Evolutionary conservation across 139 green algal species (phyloP), one percentile per base, ranked within the genome.

Genomic region (Micractinium conductrix): DNA sequence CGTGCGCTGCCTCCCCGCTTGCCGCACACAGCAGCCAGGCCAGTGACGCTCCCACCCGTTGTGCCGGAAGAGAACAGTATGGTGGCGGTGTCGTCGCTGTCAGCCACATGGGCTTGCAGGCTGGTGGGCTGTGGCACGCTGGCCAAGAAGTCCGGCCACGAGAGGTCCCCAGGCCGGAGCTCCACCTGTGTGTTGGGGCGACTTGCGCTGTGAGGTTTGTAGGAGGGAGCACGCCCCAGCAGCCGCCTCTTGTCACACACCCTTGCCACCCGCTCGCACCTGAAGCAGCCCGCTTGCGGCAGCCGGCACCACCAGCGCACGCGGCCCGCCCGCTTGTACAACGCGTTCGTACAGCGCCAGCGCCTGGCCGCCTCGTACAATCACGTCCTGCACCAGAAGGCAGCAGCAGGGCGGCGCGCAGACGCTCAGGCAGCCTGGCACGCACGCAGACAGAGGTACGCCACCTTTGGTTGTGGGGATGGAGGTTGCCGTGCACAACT

Each of bases 1-100:
- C n/a, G n/a, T n/a, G n/a, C n/a, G n/a, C n/a, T n/a, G n/a, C n/a
- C n/a, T n/a, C n/a, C n/a, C n/a, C n/a, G n/a, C n/a, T n/a, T n/a
- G n/a, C n/a, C n/a, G n/a, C n/a, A n/a, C n/a, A n/a, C n/a, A n/a
- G n/a, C n/a, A n/a, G n/a, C n/a, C n/a, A n/a, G n/a, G 37, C 1
- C 70, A 43, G 0, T 4, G 53, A 28, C 26, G 53, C 63, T 67
- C 48, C 16, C 70, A 62, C 90, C 95, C 40, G 96, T 99, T 12
- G 96, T 99, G 71, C 96, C 96, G 7, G 94, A 98, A 5, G 93
- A 97, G 88, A 99, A 99, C 2, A 99, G 91, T 33, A 99, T 93
- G 85, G 94, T 96, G 65, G 86, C 93, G 37, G 82, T 60, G 21
- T 90, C 90, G 60, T 89, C 44, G 1, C 88, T 80, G 33, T 86